phyloP scores from a whole-genome alignment of 441 rosid genomes.

The Gossypium aridum region DNA sequence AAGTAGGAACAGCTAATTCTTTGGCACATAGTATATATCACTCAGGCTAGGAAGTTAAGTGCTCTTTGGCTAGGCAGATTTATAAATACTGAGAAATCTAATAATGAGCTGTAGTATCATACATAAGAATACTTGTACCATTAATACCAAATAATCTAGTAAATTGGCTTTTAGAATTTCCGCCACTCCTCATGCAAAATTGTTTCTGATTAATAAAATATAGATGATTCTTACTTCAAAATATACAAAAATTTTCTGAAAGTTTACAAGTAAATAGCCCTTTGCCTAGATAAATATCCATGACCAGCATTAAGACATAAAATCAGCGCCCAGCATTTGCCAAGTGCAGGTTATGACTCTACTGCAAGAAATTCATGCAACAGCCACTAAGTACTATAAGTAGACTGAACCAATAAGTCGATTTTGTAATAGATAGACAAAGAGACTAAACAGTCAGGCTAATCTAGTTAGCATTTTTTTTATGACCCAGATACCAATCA shows the following conservation, averaged over 20 bases:
- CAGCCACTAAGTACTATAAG: not conserved
- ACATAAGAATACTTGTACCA: not conserved
- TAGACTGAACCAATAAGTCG: not conserved
- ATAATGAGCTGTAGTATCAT: not conserved
- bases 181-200: not conserved
- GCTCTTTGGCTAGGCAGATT: not conserved
- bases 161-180: not conserved
- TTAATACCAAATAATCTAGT: not conserved
- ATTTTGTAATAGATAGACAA: not conserved
- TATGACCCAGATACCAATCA: not conserved
- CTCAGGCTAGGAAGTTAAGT: not conserved
- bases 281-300: not conserved
- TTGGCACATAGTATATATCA: not conserved
- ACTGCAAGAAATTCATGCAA: not conserved
- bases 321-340: conserved; percentile 3
- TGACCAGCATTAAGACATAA: not conserved
- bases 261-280: not conserved
- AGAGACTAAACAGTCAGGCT: not conserved
- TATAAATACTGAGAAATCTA: not conserved
- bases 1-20: not conserved
- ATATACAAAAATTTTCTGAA: not conserved
- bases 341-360: not conserved
- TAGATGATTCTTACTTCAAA: not conserved
- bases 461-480: not conserved
- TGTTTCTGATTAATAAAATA: conserved; percentile 1